Conservation (phyloP, 305 asterid genomes). For the Lippia alba region DNA sequence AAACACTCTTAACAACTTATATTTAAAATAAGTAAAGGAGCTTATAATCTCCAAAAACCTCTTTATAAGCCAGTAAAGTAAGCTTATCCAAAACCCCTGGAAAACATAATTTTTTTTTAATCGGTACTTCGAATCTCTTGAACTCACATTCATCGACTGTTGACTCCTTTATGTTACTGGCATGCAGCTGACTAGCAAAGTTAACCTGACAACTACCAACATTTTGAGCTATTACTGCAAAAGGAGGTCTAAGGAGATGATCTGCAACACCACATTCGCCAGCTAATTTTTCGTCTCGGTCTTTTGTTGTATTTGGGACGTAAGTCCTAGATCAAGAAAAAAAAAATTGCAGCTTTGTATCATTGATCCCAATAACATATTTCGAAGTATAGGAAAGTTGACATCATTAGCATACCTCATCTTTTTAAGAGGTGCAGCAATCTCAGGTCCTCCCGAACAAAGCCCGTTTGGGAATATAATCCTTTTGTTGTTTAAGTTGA, state of each 20-base stretch:
- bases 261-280: constrained; percentile 50
- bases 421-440: constrained; percentile 63
- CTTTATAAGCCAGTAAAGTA: too few species aligned
- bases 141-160: constrained; percentile 48
- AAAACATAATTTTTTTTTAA: neutral
- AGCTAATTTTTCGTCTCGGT: constrained; percentile 46
- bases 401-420: constrained; percentile 56
- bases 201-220: constrained; percentile 44
- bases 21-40: too few species aligned
- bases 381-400: constrained; percentile 25
- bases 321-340: constrained; percentile 50
- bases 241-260: constrained; percentile 72
- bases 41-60: too few species aligned
- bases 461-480: constrained; percentile 63
- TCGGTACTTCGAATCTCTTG: constrained; percentile 25
- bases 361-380: constrained; percentile 24
- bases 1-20: too few species aligned
- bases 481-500: constrained; percentile 87
- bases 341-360: constrained; percentile 20
- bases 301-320: constrained; percentile 44
- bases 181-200: constrained; percentile 44
- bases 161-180: constrained; percentile 41
- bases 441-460: constrained; percentile 53
- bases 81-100: too few species aligned
- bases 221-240: constrained; percentile 68